Conservation (phyloP, 179 eudicot species). For the Monotropa hypopitys region DNA sequence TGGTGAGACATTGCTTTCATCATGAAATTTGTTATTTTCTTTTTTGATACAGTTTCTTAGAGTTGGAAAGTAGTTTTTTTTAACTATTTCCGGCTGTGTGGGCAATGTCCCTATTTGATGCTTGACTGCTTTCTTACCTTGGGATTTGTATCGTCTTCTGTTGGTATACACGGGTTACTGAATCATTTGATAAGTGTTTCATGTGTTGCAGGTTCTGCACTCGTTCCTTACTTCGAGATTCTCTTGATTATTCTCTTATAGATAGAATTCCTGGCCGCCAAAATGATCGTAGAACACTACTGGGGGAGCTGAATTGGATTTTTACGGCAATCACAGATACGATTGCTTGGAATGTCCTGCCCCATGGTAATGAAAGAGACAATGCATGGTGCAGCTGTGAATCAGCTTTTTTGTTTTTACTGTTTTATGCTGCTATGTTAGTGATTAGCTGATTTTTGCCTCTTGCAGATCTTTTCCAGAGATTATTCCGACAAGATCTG, state of each 20-base stretch:
- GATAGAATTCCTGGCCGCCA: constrained; percentile 97
- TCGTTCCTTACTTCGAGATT: constrained; percentile 74
- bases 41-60: background rate
- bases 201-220: constrained; percentile 65
- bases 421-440: background rate
- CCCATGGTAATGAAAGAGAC: constrained; percentile 59
- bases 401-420: background rate
- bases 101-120: background rate
- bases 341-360: constrained; percentile 99
- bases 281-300: constrained; percentile 88
- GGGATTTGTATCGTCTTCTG: background rate
- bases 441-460: constrained; percentile 1
- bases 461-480: constrained; percentile 88
- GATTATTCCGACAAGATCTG: constrained; percentile 89
- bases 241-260: constrained; percentile 71
- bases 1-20: constrained; percentile 35
- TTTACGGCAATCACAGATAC: constrained; percentile 97
- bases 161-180: background rate
- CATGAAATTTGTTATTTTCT: background rate
- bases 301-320: constrained; percentile 98
- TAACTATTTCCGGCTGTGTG: background rate
- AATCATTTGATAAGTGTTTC: constrained; percentile 1
- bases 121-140: background rate
- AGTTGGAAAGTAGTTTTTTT: background rate
- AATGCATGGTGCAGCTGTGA: too few species aligned